These are phyloP conservation scores for Alternaria arbusti DNA, from an alignment of 2,329 filamentous ascomycete genomes.

Conservation along the genomic window DNA sequence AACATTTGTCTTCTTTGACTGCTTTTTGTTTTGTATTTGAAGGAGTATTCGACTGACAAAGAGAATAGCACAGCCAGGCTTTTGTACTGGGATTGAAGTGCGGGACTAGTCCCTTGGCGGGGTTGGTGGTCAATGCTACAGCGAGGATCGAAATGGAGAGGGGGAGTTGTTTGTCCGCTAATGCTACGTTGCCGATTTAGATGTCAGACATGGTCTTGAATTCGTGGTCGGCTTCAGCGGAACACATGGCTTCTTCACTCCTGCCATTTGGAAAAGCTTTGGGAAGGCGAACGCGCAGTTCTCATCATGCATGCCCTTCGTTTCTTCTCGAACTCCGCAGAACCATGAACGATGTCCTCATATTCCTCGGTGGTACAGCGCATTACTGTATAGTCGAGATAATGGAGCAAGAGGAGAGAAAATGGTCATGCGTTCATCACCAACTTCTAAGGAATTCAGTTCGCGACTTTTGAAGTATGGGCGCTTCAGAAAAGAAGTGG, in stretches of 20 bases:
- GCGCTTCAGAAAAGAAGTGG: not conserved
- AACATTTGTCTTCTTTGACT: not conserved
- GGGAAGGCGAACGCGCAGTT: not conserved
- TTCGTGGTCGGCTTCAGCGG: no score
- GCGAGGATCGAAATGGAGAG: slow-evolving; percentile 22
- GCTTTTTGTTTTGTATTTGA: not conserved
- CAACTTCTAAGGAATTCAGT: not conserved
- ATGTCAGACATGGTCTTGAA: no score
- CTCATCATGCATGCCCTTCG: not conserved
- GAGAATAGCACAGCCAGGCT: slow-evolving; percentile 12
- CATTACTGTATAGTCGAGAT: not conserved
- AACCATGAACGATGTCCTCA: not conserved
- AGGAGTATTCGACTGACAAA: not conserved
- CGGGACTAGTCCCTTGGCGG: slow-evolving; percentile 24
- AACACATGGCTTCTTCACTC: accelerated
- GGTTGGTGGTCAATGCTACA: slow-evolving; percentile 28
- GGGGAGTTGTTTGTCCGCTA: slow-evolving; percentile 26
- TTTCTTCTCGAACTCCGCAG: not conserved
- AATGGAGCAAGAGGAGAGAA: not conserved
- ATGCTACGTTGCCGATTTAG: slow-evolving; percentile 22
- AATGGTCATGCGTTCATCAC: not conserved
- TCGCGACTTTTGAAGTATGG: not conserved
- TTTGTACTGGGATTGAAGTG: slow-evolving; percentile 31
- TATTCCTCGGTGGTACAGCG: not conserved
- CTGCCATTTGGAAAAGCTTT: not conserved